Percentiles rank a stretch among this genome's conserved stretches.
phyloP scores from a whole-genome alignment of 306 rosid species.

The Vachellia collinsii region DNA sequence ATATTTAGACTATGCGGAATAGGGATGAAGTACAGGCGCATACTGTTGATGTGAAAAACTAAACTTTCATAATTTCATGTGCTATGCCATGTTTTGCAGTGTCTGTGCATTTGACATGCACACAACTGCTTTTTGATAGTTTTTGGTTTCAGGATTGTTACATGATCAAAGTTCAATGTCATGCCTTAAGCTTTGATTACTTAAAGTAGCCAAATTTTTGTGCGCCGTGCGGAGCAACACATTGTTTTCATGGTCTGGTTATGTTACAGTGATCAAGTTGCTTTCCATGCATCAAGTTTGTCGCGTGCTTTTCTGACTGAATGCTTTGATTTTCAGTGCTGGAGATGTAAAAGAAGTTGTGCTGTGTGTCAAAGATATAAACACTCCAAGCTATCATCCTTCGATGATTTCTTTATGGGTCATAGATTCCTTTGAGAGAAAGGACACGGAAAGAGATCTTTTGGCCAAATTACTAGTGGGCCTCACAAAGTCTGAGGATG shows the following conservation, averaged over 20 bases:
- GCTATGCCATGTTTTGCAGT: no score
- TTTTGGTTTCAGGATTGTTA: background rate
- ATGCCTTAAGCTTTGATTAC: background rate
- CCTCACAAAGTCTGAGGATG: conserved; percentile 60
- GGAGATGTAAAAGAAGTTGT: conserved; percentile 75
- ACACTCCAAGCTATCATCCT: conserved; percentile 73
- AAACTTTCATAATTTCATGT: no score
- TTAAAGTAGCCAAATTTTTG: background rate
- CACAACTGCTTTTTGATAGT: background rate
- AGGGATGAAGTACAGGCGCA: background rate
- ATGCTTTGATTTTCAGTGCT: conserved; percentile 60
- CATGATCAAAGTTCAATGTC: background rate
- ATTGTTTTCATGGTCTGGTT: background rate
- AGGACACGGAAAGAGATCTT: conserved; percentile 73
- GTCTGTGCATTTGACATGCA: no score
- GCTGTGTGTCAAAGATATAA: conserved; percentile 68
- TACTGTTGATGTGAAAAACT: no score
- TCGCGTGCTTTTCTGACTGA: conserved; percentile 25
- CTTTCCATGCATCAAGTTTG: no score
- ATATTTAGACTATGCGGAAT: background rate
- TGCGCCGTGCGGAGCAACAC: background rate
- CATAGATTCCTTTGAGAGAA: conserved; percentile 78
- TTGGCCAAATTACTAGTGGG: conserved; percentile 67
- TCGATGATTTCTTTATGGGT: conserved; percentile 82
- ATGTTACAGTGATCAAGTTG: background rate